phyloP scores from a whole-genome alignment of 192 early-diverging fungal species.

The Chytriomyces sp. region DNA sequence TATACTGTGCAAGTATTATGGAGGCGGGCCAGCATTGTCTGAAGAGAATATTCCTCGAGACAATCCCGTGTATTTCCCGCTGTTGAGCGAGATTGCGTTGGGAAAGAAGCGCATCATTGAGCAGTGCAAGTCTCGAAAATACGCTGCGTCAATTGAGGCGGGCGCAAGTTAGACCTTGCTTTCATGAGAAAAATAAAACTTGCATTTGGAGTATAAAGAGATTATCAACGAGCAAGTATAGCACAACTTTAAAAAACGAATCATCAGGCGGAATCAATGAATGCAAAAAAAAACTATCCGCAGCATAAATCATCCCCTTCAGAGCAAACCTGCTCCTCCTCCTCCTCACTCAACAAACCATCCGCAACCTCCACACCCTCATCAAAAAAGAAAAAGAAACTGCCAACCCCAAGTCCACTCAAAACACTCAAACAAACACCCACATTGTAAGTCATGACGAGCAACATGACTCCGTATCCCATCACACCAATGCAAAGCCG shows the following conservation, averaged over 20 bases:
- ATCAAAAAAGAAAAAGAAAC: constrained; percentile 35
- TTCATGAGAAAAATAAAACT: no score
- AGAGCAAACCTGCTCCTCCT: not conserved
- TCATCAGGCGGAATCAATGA: not conserved
- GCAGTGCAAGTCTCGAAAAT: constrained; percentile 21
- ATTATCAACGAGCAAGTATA: not conserved
- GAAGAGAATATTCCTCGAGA: constrained; percentile 27
- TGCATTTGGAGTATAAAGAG: no score
- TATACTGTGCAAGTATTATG: constrained; percentile 21
- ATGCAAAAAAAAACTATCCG: not conserved
- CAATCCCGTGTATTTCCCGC: constrained; percentile 29
- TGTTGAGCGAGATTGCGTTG: constrained; percentile 16
- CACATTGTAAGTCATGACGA: constrained; percentile 68
- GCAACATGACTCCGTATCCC: constrained; percentile 62
- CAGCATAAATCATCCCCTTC: no score
- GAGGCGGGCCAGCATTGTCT: constrained; percentile 20
- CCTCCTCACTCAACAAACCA: not conserved
- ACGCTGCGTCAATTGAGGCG: not conserved
- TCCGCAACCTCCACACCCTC: not conserved
- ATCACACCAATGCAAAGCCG: constrained; percentile 45
- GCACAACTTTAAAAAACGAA: not conserved
- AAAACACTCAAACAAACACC: constrained; percentile 59
- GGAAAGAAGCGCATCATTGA: constrained; percentile 23
- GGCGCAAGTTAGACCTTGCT: no score
- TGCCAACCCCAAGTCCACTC: constrained; percentile 54